Base-by-base conservation (phyloP, 2,329 filamentous ascomycete genomes). In the Tricladium varicosporioides region DNA sequence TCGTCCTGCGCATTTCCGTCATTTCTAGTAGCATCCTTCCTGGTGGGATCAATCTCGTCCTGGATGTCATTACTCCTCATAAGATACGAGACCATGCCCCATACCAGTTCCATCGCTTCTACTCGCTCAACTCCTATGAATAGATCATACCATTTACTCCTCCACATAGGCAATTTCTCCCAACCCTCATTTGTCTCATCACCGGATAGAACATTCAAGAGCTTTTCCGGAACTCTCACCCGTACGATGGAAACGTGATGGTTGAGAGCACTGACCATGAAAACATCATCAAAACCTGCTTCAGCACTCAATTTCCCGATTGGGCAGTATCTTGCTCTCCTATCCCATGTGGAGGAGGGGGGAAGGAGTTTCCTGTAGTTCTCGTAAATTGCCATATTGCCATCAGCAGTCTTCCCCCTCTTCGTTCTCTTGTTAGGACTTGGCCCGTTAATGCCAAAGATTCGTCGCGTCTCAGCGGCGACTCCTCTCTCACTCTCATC, bases 301-400 rank as follows among this genome's bases (percentile, higher is more conserved):
- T 70, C 73, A 1, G 78, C 79, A 1, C 64, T 63, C 10, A 70
- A 68, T 60, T 78, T 79, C 5, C 84, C 84, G 56, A 87, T 81
- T 18, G 82, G 76, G 59, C 75, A 70, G 66, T 86, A 87, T 33
- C 76, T 74, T 31, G 79, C 77, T 71, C 84, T 85, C 57, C 74
- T 76, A 65, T 87, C 84, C 84, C 84, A 87, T 18, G 77, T 80
- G 5, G 77, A 72, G 9, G 79, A 71, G 0, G 84, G 84, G 8
- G 80, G 80, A 1, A 81, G 76, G 46, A 87, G 75, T 76, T 83
- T 85, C 56, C 84, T 79, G 70, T 87, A 87, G 63, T 77, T 81
- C 67, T 87, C 84, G 67, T 86, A 87, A 48, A 85, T 83, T 58
- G 81, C 78, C 40, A 78, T 70, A 60, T 78, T 82, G 1, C 56